Evolutionary conservation across 352 stramenopile species (phyloP), one percentile per base, ranked within the genome.

Genomic region (Phytophthora crassamura): DNA sequence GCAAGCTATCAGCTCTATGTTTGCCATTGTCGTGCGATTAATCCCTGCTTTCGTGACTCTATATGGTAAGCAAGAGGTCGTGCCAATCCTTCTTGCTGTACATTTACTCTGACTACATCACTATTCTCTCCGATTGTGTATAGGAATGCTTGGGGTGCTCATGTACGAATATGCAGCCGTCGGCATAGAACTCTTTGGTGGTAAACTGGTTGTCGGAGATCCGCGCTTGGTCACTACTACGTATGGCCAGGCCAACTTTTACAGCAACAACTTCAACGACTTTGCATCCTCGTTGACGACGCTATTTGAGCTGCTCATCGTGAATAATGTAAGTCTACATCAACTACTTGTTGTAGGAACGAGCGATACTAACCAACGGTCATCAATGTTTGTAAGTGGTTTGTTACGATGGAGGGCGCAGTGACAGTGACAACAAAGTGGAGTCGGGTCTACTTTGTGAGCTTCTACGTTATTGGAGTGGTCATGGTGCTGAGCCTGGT

Each of bases 261-360:
- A 78, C 45, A 67, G 76, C 53, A 89, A 90, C 75, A 94, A 93
- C 62, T 94, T 93, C 51, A 91, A 94, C 69, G 82, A 91, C 57
- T 78, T 89, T 50, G 60, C 75, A 18, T 83, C 71, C 0, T 78
- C 75, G 2, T 59, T 92, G 33, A 78, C 79, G 15, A 84, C 77
- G 30, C 75, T 94, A n/a, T 93, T 93, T 45, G 78, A 89, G 52
- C 50, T 91, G 15, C 62, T 93, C 12, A 76, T 95, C 52, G 83
- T 93, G 28, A 93, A 93, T 66, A 91, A 93, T 61, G 78, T 87
- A 48, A 47, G 78, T 73, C 8, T 4, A 33, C 18, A n/a, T 20
- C 46, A 36, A n/a, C 16, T 8, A 33, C 4, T 35, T 56, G 10
- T 38, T 10, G 10, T 14, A 9, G n/a, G 6, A 39, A 33, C 22